Base-by-base conservation (phyloP, 1,284 basidiomycete genomes). In the Sanghuangporus baumii region DNA sequence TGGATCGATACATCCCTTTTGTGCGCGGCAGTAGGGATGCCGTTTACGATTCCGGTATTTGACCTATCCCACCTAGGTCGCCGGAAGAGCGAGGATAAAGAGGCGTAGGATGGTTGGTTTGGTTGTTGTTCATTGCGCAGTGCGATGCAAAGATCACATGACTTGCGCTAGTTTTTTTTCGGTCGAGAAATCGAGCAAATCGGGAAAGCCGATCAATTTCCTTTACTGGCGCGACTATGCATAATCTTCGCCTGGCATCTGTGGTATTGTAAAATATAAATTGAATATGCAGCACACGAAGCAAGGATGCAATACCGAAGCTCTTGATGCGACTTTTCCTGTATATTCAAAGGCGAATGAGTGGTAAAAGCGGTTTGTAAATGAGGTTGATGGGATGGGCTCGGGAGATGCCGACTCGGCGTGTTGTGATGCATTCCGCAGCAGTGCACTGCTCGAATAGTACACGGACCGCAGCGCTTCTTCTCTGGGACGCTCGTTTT, bases 1-100 rank as follows among this genome's bases (percentile, higher is more conserved):
- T 68, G 57, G 26, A 63, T 68, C 34, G 66, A 68, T 38, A 59
- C 65, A 6, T 65, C 63, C 5, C 59, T 68, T 14, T 61, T 68
- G 11, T 56, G 66, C 14, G 65, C 65, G 6, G 62, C 67, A 18
- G 67, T 68, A 16, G 56, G 65, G 31, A 67, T 68, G 56, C 66
- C 66, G 2, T 57, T 67, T 54, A 38, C 50, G 12, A 48, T 68
- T 12, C 67, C 67, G 47, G 47, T 68, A 16, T 61, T 67, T 47
- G 67, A 68, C 46, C 51, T 68, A 40, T 67, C 67, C 5, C 48
- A 50, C 48, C 57, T 47, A 43, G 43, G 31, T 5, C 14, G 11
- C 9, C 43, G 43, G 34, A n/a, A 20, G 16, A 48, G 11, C 46
- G 43, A 37, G 37, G 34, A 58, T 46, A 43, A 43, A 5, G n/a